These are phyloP conservation scores for Rubia yunnanensis DNA, from an alignment of 257 asterid genomes.

Conservation along the genomic window DNA sequence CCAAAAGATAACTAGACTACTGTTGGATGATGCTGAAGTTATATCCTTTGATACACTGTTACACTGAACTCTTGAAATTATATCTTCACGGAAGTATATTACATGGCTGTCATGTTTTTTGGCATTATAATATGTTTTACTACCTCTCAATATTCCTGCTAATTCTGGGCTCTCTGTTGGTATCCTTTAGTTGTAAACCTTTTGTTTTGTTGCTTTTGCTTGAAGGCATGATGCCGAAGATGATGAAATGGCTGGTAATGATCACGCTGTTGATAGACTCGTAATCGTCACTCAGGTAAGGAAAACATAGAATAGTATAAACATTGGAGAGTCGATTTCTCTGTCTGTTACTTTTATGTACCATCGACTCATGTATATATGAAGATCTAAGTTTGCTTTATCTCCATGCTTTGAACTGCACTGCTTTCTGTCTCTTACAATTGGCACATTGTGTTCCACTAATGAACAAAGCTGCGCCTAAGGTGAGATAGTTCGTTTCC, in stretches of 20 bases:
- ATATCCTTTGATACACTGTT: background rate
- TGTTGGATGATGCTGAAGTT: too few relatives aligned
- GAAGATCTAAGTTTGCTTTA: too few relatives aligned
- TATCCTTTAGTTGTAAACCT: background rate
- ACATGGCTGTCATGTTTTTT: background rate
- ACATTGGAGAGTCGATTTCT: background rate
- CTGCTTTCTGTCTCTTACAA: background rate
- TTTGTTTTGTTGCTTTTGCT: slow-evolving; percentile 9
- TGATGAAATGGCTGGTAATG: slow-evolving; percentile 50
- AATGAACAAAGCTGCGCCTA: background rate
- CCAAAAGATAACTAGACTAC: too few relatives aligned
- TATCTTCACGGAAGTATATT: background rate
- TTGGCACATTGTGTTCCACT: background rate
- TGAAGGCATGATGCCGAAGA: slow-evolving; percentile 67
- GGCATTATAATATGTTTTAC: background rate
- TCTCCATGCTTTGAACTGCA: background rate
- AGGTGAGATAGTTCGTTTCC: background rate
- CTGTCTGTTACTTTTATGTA: background rate
- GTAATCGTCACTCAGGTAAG: slow-evolving; percentile 82
- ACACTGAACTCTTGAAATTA: background rate
- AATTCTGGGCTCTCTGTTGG: background rate
- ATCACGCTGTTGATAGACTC: slow-evolving; percentile 70
- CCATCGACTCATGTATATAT: too few relatives aligned
- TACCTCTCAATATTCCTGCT: background rate
- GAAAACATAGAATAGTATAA: background rate